phyloP scores from a whole-genome alignment of 2,329 filamentous ascomycete genomes.

The Epichloe hybrida region DNA sequence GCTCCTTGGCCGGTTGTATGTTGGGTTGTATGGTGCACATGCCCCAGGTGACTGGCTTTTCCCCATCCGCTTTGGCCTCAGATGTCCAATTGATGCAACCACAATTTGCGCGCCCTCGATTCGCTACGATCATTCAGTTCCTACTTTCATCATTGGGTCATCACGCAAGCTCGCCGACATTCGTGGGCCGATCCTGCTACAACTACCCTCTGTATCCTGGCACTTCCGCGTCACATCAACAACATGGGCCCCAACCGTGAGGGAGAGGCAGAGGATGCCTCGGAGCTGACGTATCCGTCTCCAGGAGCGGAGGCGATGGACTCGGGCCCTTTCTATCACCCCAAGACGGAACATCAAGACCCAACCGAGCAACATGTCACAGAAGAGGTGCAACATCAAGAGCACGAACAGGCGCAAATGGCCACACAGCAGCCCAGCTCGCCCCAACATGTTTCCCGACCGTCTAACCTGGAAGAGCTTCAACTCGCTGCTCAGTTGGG shows the following conservation, averaged over 20 bases:
- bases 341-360: constrained; percentile 20
- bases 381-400: constrained; percentile 16
- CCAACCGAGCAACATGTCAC: constrained; percentile 14
- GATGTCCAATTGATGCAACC: not conserved
- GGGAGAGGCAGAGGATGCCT: constrained; percentile 21
- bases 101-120: too few relatives aligned
- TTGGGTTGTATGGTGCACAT: constrained; percentile 4
- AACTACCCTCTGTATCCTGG: too few relatives aligned
- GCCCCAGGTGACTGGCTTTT: not conserved
- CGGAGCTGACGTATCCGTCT: constrained; percentile 31
- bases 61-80: not conserved
- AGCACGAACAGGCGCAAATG: constrained; percentile 19
- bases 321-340: constrained; percentile 29
- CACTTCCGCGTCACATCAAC: not conserved
- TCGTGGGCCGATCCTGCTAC: not conserved
- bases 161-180: not conserved
- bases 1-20: constrained; percentile 5
- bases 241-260: constrained; percentile 23
- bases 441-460: constrained; percentile 26
- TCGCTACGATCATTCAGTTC: too few relatives aligned
- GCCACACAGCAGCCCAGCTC: constrained; percentile 21
- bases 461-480: constrained; percentile 39
- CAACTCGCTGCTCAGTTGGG: constrained; percentile 45
- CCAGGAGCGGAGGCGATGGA: constrained; percentile 31
- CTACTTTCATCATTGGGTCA: not conserved